Base-by-base conservation (phyloP, 371 early-diverging fungal genomes). In the Circinella umbellata region DNA sequence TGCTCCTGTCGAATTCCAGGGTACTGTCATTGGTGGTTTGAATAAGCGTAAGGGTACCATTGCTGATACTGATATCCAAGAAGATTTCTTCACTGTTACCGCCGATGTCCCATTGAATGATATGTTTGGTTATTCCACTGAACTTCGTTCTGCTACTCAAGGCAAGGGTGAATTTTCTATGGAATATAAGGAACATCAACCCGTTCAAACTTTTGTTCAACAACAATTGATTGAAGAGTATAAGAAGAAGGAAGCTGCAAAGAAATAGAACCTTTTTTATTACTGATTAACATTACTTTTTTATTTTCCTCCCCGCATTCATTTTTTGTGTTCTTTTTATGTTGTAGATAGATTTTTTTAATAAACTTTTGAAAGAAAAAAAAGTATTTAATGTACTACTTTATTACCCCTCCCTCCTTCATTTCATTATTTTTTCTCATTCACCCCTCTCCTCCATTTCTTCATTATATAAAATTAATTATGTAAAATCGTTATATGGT, bases 161-260 rank as follows among this genome's bases (percentile, higher is more conserved):
- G 99, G 99, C 72, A 99, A 98, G 89, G 99, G 99, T 62, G 98
- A 98, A 85, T 99, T 97, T 86, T 84, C 94, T 63, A 99, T 99
- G 99, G 97, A 96, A 85, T 98, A 98, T 87, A 90, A 93, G 84
- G 83, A 88, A 55, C 98, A 99, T 80, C 83, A 85, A 63, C 90
- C 95, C 42, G 98, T 97, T 39, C 75, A 86, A 62, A 83, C 92
- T 15, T 82, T 89, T 67, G 90, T 94, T 13, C 98, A 98, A 79
- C 88, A 90, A 69, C 88, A 93, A 68, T 86, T 98, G 72, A 89
- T 97, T 74, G 88, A 92, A 72, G 97, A 93, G 69, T 92, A 93
- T 68, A 76, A 76, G 72, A 69, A 74, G 68, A 76, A 76, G 66
- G 76, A 76, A 70, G 72, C 72, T 37, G 69, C 69, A 34, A 67